Percentiles rank a stretch among this genome's conserved stretches.
Evolutionary conservation across 305 asterid genomes (phyloP).

Genomic region (Fraxinus latifolia): DNA sequence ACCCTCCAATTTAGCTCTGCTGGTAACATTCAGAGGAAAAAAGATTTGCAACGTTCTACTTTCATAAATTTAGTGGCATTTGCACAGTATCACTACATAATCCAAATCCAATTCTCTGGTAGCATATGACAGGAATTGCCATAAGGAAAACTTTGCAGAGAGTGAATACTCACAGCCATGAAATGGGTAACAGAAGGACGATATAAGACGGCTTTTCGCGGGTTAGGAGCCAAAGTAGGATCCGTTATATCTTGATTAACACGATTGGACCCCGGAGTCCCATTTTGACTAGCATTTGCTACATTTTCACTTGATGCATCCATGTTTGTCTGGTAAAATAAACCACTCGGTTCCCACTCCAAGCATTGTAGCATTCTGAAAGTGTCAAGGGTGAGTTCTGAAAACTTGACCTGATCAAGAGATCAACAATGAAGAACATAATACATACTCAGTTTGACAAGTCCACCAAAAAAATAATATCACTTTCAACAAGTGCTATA

Average conservation of each 20-base stretch:
- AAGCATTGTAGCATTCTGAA: constrained; percentile 88
- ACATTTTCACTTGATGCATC: constrained; percentile 56
- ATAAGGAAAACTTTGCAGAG: constrained; percentile 16
- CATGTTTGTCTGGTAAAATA: constrained; percentile 66
- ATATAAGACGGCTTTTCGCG: constrained; percentile 82
- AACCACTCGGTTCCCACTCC: constrained; percentile 99
- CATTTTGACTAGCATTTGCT: constrained; percentile 63
- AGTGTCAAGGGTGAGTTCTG: constrained; percentile 83
- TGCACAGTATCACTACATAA: constrained; percentile 8
- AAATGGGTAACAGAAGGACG: constrained; percentile 85
- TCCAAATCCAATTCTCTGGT: constrained; percentile 11
- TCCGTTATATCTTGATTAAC: constrained; percentile 82
- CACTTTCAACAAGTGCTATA: constrained; percentile 5
- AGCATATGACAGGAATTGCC: constrained; percentile 18
- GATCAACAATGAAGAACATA: constrained; percentile 22
- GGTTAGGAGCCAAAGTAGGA: constrained; percentile 88
- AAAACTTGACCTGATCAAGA: constrained; percentile 71
- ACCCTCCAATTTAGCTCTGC: not conserved
- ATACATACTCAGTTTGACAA: constrained; percentile 7
- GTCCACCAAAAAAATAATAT: constrained; percentile 20
- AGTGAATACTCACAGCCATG: constrained; percentile 69
- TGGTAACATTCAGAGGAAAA: constrained; percentile 1
- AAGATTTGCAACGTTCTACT: not conserved
- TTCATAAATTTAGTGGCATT: not conserved
- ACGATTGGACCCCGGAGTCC: constrained; percentile 69